Evolutionary conservation across 208 protist genomes (phyloP).

Genomic region (Crithidia mellificae): DNA sequence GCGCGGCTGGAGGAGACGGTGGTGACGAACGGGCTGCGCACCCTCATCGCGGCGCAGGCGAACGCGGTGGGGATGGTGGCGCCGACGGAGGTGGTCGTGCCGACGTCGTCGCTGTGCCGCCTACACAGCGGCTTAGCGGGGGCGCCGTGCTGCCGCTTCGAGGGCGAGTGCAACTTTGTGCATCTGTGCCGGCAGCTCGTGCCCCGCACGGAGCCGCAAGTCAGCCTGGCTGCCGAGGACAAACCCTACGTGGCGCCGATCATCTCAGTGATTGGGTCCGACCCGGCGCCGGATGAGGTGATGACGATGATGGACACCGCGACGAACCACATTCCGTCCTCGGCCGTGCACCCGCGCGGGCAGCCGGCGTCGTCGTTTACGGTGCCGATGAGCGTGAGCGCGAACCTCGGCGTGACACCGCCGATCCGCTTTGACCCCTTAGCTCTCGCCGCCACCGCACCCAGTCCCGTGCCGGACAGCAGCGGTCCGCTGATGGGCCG

Average conservation of each 20-base stretch:
- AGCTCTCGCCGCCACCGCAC: conserved; percentile 41
- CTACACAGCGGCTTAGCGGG: conserved; percentile 56
- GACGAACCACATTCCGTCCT: conserved; percentile 3
- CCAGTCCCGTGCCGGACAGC: conserved; percentile 26
- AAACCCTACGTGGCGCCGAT: conserved; percentile 7
- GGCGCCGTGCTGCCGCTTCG: conserved; percentile 75
- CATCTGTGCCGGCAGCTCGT: conserved; percentile 71
- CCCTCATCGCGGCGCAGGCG: conserved; percentile 41
- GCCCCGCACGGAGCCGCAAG: conserved; percentile 15
- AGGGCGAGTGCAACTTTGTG: conserved; percentile 81
- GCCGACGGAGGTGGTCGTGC: conserved; percentile 47
- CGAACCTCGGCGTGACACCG: conserved; percentile 35
- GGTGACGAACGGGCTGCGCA: conserved; percentile 63
- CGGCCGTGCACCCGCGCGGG: conserved; percentile 10
- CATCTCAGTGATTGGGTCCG: conserved; percentile 7
- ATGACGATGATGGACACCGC: conserved; percentile 12
- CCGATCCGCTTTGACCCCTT: conserved; percentile 44
- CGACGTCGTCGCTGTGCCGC: conserved; percentile 65
- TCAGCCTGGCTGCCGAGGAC: conserved; percentile 12
- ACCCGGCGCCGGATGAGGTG: conserved; percentile 15
- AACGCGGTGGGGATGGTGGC: conserved; percentile 12
- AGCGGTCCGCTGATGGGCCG: conserved; percentile 30
- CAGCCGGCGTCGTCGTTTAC: conserved; percentile 27
- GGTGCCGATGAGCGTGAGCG: conserved; percentile 47
- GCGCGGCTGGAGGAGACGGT: conserved; percentile 35